Evolutionary conservation across 164 flowering plant species (phyloP), one percentile per base, ranked within the genome.

Genomic region (Brasenia schreberi): DNA sequence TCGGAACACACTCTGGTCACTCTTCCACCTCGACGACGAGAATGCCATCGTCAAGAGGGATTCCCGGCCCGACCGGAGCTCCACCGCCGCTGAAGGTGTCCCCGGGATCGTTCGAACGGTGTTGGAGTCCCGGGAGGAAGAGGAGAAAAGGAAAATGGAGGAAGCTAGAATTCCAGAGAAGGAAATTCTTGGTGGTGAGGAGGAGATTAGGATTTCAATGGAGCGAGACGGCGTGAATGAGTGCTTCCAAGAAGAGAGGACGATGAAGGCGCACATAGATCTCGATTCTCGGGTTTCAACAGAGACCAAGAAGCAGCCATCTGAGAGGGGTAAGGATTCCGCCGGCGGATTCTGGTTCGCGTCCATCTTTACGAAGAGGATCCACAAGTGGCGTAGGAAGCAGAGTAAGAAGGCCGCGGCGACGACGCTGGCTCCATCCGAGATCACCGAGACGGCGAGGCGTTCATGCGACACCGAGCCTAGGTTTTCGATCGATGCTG

Each of bases 181-280:
- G 17, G 69, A 49, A 11, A 9, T 16, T 11, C 18, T 39, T 16
- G 64, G 58, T 43, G 42, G n/a, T 5, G 65, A n/a, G 43, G 52
- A 58, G 19, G 67, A 58, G 17, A 60, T 45, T 43, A 72, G 27
- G 66, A 62, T 43, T 27, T 64, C 64, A 11, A 63, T 11, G 39
- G 72, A 64, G 64, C 67, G 2, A 7, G 76, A 52, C 16, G 67
- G 66, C n/a, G 76, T 73, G 53, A 69, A 18, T 19, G 64, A 18
- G 11, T 68, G 14, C 45, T 77, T 67, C 18, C 39, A 33, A 33
- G 88, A 83, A 53, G 43, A 81, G 67, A 94, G 81, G 82, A 81
- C 89, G 6, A 92, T 89, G 86, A 91, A 94, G 71, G 99, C 92
- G 70, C 87, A 85, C 70, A 88, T 91, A 66, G 90, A 91, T 77